Conservation (phyloP, 2,329 filamentous ascomycete genomes). For the Aspergillus pseudonomiae region DNA sequence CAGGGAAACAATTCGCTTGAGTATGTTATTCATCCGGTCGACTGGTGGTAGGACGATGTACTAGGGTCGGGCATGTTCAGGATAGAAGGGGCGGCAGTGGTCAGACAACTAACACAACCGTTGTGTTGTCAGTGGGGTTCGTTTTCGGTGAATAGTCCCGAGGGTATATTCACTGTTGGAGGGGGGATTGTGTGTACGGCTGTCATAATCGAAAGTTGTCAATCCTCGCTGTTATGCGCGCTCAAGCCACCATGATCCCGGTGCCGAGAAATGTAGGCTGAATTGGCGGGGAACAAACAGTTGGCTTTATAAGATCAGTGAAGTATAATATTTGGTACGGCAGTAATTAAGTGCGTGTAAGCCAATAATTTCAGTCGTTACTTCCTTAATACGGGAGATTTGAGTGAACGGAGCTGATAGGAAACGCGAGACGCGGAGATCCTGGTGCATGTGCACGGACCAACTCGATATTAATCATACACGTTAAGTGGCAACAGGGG, state of each 20-base stretch:
- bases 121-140: neutral
- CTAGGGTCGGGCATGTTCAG: neutral
- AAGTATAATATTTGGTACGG: too few relatives aligned
- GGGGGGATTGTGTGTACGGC: neutral
- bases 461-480: neutral
- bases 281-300: neutral
- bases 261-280: neutral
- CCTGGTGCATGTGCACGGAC: neutral
- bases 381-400: neutral
- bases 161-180: neutral
- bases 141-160: neutral
- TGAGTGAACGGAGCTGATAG: neutral
- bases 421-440: slow-evolving; percentile 8
- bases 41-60: neutral
- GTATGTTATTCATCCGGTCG: neutral
- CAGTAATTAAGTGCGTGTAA: neutral
- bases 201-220: neutral
- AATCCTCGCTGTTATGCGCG: neutral
- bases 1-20: neutral
- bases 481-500: neutral
- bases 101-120: neutral
- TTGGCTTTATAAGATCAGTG: neutral
- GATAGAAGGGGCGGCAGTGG: too few relatives aligned
- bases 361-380: neutral
- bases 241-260: neutral